These are phyloP conservation scores for Stentor roeselii DNA, from an alignment of 73 alveolate genomes.

Conservation along the genomic window DNA sequence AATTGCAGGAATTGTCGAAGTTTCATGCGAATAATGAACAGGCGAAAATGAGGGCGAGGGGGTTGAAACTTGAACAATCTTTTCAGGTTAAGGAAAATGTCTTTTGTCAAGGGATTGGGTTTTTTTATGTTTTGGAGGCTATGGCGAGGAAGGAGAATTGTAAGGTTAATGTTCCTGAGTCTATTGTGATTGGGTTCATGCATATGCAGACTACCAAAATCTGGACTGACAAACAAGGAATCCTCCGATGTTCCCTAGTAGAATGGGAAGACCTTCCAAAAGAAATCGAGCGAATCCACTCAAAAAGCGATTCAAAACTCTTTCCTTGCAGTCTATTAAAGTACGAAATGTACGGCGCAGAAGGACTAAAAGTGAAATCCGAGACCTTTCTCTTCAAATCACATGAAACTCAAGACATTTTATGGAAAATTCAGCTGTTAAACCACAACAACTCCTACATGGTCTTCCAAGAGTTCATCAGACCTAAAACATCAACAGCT, in stretches of 20 bases:
- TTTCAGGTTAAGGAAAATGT: background rate
- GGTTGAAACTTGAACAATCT: background rate
- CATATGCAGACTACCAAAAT: background rate
- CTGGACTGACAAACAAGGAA: constrained; percentile 13
- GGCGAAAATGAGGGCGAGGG: background rate
- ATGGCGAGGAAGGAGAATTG: constrained; percentile 10
- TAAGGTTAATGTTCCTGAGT: background rate
- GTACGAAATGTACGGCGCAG: background rate
- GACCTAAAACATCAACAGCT: constrained; percentile 1
- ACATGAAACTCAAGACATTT: background rate
- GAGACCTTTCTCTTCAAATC: background rate
- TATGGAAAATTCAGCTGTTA: background rate
- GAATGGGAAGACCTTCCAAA: background rate
- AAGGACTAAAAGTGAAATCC: background rate
- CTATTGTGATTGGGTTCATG: background rate
- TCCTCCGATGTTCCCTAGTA: background rate
- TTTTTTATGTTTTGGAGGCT: background rate
- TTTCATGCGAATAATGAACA: background rate
- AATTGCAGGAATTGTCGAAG: background rate
- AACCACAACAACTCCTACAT: background rate
- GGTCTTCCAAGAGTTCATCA: background rate
- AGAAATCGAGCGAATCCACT: background rate
- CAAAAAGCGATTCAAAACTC: background rate
- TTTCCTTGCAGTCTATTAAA: background rate
- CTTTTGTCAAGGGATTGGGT: background rate